phyloP scores from a whole-genome alignment of 768 basidiomycete genomes.

The Punctularia strigosozonata region DNA sequence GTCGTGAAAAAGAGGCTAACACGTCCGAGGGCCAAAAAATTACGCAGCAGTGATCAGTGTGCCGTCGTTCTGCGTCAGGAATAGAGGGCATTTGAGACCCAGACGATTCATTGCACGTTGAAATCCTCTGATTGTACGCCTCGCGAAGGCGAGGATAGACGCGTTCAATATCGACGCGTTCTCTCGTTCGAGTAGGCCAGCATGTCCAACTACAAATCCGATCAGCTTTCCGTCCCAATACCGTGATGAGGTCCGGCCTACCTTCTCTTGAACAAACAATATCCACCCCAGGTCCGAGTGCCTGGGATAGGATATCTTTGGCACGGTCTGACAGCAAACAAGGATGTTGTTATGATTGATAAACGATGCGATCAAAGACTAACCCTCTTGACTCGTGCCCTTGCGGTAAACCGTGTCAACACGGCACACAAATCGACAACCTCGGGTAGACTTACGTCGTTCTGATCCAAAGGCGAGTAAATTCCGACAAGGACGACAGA shows the following conservation, averaged over 20 bases:
- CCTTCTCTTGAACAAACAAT: conserved; percentile 36
- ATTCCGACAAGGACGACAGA: neutral
- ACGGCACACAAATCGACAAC: no score
- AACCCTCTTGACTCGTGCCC: conserved; percentile 32
- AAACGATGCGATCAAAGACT: no score
- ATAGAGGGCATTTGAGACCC: conserved; percentile 29
- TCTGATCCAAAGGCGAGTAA: neutral
- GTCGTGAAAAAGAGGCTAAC: conserved; percentile 49
- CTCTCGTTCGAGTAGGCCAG: conserved; percentile 52
- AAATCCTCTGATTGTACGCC: conserved; percentile 42
- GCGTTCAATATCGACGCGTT: conserved; percentile 62
- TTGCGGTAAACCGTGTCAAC: no score
- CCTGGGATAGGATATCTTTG: conserved; percentile 22
- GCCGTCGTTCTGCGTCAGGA: conserved; percentile 14
- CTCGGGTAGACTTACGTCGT: neutral
- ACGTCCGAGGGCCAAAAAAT: no score
- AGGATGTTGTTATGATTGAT: no score
- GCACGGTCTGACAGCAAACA: no score
- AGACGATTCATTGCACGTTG: conserved; percentile 35
- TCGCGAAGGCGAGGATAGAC: conserved; percentile 47
- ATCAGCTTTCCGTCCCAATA: neutral
- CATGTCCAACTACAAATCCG: conserved; percentile 31
- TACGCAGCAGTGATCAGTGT: conserved; percentile 5
- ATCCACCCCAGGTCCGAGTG: neutral
- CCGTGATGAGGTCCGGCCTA: conserved; percentile 6